Percentiles rank a stretch among this genome's conserved stretches.
Conservation (phyloP, 1,284 basidiomycete genomes). For the Heliocybe sulcata region DNA sequence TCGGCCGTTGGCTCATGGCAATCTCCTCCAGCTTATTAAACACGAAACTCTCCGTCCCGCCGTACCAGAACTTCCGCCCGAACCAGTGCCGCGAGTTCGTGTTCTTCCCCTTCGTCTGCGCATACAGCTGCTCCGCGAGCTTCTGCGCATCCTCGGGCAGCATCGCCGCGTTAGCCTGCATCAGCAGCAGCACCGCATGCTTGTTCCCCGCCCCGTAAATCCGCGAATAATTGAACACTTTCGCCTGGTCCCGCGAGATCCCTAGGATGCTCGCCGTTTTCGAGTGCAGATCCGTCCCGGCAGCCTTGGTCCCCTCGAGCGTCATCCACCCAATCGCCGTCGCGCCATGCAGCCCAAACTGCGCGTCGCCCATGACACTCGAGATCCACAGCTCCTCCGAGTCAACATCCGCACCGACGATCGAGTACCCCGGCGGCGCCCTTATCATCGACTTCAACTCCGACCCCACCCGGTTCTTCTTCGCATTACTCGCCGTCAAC, state of each 20-base stretch:
- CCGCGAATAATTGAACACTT: constrained; percentile 99
- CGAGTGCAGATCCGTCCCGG: constrained; percentile 94
- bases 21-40: constrained; percentile 99
- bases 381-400: constrained; percentile 99
- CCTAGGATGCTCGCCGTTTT: constrained; percentile 94
- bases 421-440: constrained; percentile 88
- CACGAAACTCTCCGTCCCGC: constrained; percentile 94
- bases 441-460: constrained; percentile 98
- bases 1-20: constrained; percentile 80
- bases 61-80: constrained; percentile 89
- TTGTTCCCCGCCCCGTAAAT: constrained; percentile 98
- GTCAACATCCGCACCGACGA: constrained; percentile 98
- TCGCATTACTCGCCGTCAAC: constrained; percentile 97
- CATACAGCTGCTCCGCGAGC: constrained; percentile 84
- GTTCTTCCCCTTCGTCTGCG: constrained; percentile 91
- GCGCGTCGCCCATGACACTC: constrained; percentile 97
- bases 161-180: constrained; percentile 84
- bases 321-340: constrained; percentile 99
- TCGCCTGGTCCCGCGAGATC: constrained; percentile 92
- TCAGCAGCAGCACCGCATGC: constrained; percentile 85
- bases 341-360: constrained; percentile 95
- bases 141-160: constrained; percentile 73
- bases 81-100: constrained; percentile 66
- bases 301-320: constrained; percentile 94
- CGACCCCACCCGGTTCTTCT: constrained; percentile 94